phyloP scores from a whole-genome alignment of 495 filamentous ascomycete genomes.

The Pyrenula massariospora region DNA sequence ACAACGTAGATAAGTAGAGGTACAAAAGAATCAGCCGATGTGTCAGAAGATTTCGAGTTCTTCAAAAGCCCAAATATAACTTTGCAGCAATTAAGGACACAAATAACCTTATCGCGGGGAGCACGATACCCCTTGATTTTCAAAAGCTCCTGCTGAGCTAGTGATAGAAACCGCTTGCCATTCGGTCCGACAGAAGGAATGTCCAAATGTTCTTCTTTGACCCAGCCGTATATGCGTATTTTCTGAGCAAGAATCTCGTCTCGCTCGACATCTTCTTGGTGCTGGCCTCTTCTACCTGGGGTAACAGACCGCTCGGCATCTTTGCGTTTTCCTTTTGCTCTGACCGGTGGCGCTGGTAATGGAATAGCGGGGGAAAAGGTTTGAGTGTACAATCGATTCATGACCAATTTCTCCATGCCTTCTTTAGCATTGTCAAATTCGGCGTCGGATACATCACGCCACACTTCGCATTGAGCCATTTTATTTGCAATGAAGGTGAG shows the following conservation, averaged over 20 bases:
- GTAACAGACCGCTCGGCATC: slow-evolving; percentile 59
- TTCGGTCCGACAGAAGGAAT: slow-evolving; percentile 76
- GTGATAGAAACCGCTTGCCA: slow-evolving; percentile 72
- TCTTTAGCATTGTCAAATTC: slow-evolving; percentile 98
- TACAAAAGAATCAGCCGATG: slow-evolving; percentile 91
- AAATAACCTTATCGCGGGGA: slow-evolving; percentile 95
- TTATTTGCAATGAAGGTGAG: slow-evolving; percentile 96
- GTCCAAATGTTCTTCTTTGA: slow-evolving; percentile 87
- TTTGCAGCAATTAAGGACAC: slow-evolving; percentile 97
- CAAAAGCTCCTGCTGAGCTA: slow-evolving; percentile 85
- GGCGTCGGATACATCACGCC: slow-evolving; percentile 87
- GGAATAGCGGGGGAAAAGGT: slow-evolving; percentile 93
- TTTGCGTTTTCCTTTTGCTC: slow-evolving; percentile 55
- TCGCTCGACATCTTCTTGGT: slow-evolving; percentile 96
- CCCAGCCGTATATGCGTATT: slow-evolving; percentile 92
- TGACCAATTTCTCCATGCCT: slow-evolving; percentile 99
- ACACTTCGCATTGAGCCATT: slow-evolving; percentile 97
- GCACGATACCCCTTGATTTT: slow-evolving; percentile 96
- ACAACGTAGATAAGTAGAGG: slow-evolving; percentile 94
- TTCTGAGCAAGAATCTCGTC: slow-evolving; percentile 94
- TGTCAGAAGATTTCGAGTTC: slow-evolving; percentile 75
- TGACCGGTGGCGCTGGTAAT: slow-evolving; percentile 57
- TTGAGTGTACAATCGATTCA: slow-evolving; percentile 94
- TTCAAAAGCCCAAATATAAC: slow-evolving; percentile 96
- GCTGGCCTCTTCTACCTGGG: slow-evolving; percentile 80